Percentiles rank a stretch among this genome's conserved stretches.
These are phyloP conservation scores for Shiraia sp. DNA, from an alignment of 2,329 filamentous ascomycete genomes.

Conservation along the genomic window DNA sequence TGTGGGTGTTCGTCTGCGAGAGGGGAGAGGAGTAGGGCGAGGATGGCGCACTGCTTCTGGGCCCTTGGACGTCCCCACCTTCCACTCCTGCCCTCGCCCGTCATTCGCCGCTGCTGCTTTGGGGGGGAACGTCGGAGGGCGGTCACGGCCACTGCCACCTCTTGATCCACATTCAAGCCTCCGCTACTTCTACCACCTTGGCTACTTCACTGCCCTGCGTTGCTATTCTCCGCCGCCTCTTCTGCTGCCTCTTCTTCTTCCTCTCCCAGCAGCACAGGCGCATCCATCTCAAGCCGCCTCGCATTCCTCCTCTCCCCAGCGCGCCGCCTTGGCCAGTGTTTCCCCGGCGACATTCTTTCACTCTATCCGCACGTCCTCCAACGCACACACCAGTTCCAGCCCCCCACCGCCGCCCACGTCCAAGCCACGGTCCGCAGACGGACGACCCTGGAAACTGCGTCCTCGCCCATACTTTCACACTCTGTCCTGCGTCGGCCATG, in stretches of 20 bases:
- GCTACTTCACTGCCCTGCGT: constrained; percentile 7
- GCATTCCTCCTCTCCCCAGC: too few species aligned
- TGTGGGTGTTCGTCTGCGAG: too few species aligned
- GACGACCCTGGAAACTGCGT: constrained; percentile 17
- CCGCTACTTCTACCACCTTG: constrained; percentile 5
- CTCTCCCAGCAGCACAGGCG: too few species aligned
- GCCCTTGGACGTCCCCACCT: too few species aligned
- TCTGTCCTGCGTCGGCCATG: constrained; percentile 23
- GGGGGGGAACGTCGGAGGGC: too few species aligned
- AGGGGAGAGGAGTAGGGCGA: too few species aligned
- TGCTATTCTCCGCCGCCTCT: constrained; percentile 2
- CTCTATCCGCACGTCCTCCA: not conserved
- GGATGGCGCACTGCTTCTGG: too few species aligned
- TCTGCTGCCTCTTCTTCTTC: not conserved
- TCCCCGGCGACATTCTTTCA: constrained; percentile 32
- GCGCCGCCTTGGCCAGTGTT: constrained; percentile 8
- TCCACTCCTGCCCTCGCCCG: constrained; percentile 14
- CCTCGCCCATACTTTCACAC: constrained; percentile 10
- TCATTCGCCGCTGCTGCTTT: constrained; percentile 29
- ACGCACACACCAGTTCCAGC: constrained; percentile 5
- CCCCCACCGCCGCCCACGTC: constrained; percentile 13
- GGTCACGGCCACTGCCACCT: constrained; percentile 22
- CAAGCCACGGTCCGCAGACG: constrained; percentile 22
- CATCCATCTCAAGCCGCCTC: not conserved
- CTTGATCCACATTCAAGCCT: constrained; percentile 8